Evolutionary conservation across 345 rosid species (phyloP), one percentile per base, ranked within the genome.

Genomic region (Xanthoceras sorbifolium): DNA sequence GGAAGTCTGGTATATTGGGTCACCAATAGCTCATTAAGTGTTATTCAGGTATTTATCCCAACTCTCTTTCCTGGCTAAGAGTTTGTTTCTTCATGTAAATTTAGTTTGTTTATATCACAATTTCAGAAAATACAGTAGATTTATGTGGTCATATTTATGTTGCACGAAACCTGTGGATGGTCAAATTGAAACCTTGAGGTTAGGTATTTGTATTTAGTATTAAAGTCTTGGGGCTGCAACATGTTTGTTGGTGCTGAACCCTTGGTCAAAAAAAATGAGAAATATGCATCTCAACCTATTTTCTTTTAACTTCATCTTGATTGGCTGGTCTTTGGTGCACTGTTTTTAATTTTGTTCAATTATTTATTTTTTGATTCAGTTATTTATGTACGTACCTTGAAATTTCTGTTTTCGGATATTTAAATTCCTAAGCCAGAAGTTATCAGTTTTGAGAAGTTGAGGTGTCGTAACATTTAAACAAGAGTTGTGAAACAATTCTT

Each of bases 1-100:
- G 99, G 97, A 81, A 92, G 96, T 83, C 89, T 92, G 75, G 87
- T 95, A 38, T 95, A 93, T 77, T 94, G 99, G 99, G 74, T 88
- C 70, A 88, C 99, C 63, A 95, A 95, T 83, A 83, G 90, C 71
- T 90, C 97, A 75, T 72, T 87, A 71, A 93, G 84, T 83, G 44
- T 85, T 46, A 64, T 94, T 61, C 99, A 91, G 99, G 99, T 95
- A 65, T 87, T 77, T 78, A 20, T 79, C 52, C 25, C 23, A 22
- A 40, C 40, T 46, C 32, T 18, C 12, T 52, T 44, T 67, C 32
- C 42, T 28, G 20, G 59, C 18, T 9, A 32, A 29, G 46, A 64
- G 12, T 64, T 63, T 46, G 22, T 48, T 74, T 10, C 7, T 40
- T 1, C 34, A 8, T 60, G 63, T 50, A 70, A 54, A 55, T 55